Evolutionary conservation across 1,139 yeast genomes (phyloP).

Genomic region (Pichia sp.): DNA sequence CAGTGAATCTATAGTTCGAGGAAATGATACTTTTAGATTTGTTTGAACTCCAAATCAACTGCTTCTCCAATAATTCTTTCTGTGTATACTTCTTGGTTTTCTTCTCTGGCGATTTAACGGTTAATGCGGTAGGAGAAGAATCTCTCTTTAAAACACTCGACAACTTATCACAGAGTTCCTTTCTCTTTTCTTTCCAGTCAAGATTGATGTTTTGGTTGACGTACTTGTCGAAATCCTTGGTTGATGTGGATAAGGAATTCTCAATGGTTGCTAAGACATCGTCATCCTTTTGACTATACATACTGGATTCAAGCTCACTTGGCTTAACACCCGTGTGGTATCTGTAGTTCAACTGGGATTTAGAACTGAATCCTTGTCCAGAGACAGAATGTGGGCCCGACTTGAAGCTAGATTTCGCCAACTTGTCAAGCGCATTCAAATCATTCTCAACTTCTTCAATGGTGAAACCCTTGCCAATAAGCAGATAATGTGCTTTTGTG

Average conservation of each 20-base stretch:
- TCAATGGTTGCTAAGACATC: conserved; percentile 79
- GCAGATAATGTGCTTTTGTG: conserved; percentile 83
- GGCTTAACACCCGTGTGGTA: conserved; percentile 1
- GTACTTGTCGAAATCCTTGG: conserved; percentile 75
- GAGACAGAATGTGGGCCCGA: neutral
- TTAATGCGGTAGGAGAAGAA: conserved; percentile 8
- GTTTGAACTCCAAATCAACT: conserved; percentile 23
- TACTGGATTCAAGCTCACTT: conserved; percentile 45
- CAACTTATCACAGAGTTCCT: conserved; percentile 62
- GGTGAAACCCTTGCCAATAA: conserved; percentile 85
- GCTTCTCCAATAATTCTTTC: conserved; percentile 17
- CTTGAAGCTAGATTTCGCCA: neutral
- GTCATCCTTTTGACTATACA: conserved; percentile 71
- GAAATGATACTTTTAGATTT: conserved; percentile 23
- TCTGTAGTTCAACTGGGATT: neutral
- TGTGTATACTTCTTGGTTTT: conserved; percentile 12
- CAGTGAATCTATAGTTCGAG: conserved; percentile 25
- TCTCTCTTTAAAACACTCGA: conserved; percentile 36
- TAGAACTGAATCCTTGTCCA: neutral
- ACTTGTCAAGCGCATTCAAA: conserved; percentile 1
- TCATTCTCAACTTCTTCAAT: conserved; percentile 60
- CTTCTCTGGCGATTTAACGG: conserved; percentile 14
- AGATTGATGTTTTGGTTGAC: conserved; percentile 65
- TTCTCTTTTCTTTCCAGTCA: conserved; percentile 80
- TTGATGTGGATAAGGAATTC: conserved; percentile 65